These are phyloP conservation scores for Mycena vitilis DNA, from an alignment of 768 basidiomycete species.

Conservation along the genomic window DNA sequence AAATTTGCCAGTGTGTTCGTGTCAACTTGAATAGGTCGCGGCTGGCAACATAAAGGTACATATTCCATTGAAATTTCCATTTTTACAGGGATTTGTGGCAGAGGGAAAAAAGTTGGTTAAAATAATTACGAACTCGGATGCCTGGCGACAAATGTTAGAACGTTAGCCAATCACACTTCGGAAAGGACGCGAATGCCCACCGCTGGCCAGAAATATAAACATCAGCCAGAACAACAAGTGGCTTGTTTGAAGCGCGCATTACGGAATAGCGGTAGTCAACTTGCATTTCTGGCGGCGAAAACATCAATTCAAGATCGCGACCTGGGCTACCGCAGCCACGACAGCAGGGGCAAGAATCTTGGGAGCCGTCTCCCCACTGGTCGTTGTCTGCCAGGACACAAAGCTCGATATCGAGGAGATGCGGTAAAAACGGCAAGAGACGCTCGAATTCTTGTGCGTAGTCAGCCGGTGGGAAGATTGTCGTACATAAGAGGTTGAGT, in stretches of 20 bases:
- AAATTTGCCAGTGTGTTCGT: no score
- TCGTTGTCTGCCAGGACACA: not conserved
- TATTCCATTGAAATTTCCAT: not conserved
- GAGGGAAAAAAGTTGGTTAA: not conserved
- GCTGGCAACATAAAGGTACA: not conserved
- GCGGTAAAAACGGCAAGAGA: conserved; percentile 4
- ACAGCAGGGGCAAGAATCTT: not conserved
- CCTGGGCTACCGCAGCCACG: not conserved
- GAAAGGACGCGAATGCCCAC: not conserved
- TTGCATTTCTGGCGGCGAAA: not conserved
- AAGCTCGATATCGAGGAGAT: conserved; percentile 10
- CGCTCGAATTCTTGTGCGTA: not conserved
- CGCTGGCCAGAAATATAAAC: not conserved
- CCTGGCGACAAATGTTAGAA: not conserved
- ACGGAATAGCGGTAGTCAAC: conserved; percentile 4
- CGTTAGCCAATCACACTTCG: not conserved
- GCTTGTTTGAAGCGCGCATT: not conserved
- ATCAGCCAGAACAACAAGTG: not conserved
- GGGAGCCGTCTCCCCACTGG: not conserved
- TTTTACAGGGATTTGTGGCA: not conserved
- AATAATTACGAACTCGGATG: not conserved
- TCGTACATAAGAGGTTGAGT: not conserved
- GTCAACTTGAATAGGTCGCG: no score
- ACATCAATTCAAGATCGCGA: not conserved
- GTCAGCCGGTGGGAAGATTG: conserved; percentile 9